Evolutionary conservation across 2,329 filamentous ascomycete genomes (phyloP), one percentile per base, ranked within the genome.

Genomic region (Daldinia eschscholtzii): DNA sequence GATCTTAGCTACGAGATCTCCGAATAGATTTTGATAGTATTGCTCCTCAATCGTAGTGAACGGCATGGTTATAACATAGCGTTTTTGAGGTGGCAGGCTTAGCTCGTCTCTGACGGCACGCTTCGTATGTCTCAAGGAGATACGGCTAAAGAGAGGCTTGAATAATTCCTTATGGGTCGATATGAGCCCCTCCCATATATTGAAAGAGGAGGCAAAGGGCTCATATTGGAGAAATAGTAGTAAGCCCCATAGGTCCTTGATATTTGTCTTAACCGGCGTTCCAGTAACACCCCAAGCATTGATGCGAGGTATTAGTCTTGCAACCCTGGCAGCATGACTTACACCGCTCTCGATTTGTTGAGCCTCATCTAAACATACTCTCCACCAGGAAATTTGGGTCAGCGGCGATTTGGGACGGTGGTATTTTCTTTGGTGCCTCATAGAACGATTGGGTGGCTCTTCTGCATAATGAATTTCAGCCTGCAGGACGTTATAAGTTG

Each of bases 331-430:
- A 30, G 95, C 93, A 73, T 93, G 91, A 74, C 89, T 94, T 3
- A 97, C 90, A 37, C 94, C 93, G 72, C 89, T 95, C 77, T 98
- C 95, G 46, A 98, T 90, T 92, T 97, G 97, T 76, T 99, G 96
- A 0, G 95, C 90, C 82, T 91, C 94, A 65, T 92, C 90, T 1
- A 92, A 84, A 61, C 89, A 90, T 1, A 97, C 88, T 46, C 95
- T 87, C 93, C 94, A 98, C 94, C 93, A 98, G 1, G 86, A 89
- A 18, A 98, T 88, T 72, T 92, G 88, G 9, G 94, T 89, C 6
- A 98, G 83, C 0, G 94, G 94, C 4, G 93, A 96, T 58, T 85
- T 90, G 2, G 86, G 85, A 30, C 90, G 86, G 67, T 89, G 84
- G 62, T 92, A 91, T 63, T 87, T 89, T 73, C 90, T 88, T 61